phyloP scores from a whole-genome alignment of 208 protist species.

The Trypanosoma caninum region DNA sequence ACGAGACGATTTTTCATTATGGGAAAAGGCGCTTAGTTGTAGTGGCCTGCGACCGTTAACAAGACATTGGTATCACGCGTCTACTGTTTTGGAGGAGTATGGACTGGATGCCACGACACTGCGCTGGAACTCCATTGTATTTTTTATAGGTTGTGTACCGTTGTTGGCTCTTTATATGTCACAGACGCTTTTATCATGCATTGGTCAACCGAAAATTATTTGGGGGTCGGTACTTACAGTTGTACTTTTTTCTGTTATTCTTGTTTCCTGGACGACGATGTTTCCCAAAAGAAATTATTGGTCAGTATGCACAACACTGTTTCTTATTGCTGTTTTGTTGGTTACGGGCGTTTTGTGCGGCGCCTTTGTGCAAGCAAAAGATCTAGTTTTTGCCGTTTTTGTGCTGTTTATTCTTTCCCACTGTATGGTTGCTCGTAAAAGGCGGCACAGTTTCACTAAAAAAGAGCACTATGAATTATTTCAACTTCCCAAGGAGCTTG shows the following conservation, averaged over 20 bases:
- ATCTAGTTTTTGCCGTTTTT: slow-evolving; percentile 29
- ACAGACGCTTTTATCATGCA: slow-evolving; percentile 49
- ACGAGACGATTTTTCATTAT: slow-evolving; percentile 67
- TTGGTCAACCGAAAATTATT: slow-evolving; percentile 40
- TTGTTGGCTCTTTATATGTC: slow-evolving; percentile 70
- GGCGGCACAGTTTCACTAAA: slow-evolving; percentile 53
- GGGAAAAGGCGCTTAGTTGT: slow-evolving; percentile 48
- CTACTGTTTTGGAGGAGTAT: slow-evolving; percentile 79
- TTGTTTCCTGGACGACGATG: slow-evolving; percentile 69
- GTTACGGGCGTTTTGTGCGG: slow-evolving; percentile 47
- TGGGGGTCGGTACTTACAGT: slow-evolving; percentile 65
- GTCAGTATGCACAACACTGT: slow-evolving; percentile 49
- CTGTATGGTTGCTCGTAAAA: slow-evolving; percentile 75
- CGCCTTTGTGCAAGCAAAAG: slow-evolving; percentile 32
- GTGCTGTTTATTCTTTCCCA: slow-evolving; percentile 67
- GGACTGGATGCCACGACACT: slow-evolving; percentile 74
- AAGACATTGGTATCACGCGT: slow-evolving; percentile 83
- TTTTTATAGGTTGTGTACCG: slow-evolving; percentile 73
- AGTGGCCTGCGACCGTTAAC: slow-evolving; percentile 46
- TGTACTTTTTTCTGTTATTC: slow-evolving; percentile 54
- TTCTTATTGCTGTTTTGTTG: slow-evolving; percentile 50
- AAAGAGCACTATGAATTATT: slow-evolving; percentile 46
- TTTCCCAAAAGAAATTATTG: slow-evolving; percentile 66
- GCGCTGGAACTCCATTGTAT: slow-evolving; percentile 66
- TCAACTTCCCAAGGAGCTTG: slow-evolving; percentile 18